Percentiles rank a stretch among this genome's conserved stretches.
Conservation (phyloP, 2,329 filamentous ascomycete species). For the Zelopaecilomyces penicillatus region DNA sequence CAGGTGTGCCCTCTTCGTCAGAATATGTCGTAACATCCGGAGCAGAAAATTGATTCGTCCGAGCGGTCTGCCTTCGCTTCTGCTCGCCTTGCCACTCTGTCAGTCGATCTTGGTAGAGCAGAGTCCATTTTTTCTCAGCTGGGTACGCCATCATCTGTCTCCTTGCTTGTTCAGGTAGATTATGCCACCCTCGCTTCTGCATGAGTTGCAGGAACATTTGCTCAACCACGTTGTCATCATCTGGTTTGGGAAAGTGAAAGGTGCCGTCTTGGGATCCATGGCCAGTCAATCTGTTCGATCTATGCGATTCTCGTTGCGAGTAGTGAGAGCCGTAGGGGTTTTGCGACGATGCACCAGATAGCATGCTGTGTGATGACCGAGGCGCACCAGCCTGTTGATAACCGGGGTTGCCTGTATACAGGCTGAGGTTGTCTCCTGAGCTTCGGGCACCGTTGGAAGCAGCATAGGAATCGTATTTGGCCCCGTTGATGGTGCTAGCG, state of each 20-base stretch:
- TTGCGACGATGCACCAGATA: slow-evolving; percentile 15
- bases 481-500: slow-evolving; percentile 41
- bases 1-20: slow-evolving; percentile 90
- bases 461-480: slow-evolving; percentile 57
- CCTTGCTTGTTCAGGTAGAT: slow-evolving; percentile 86
- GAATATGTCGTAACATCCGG: slow-evolving; percentile 66
- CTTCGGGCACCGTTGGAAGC: slow-evolving; percentile 45
- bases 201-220: slow-evolving; percentile 88
- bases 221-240: slow-evolving; percentile 77
- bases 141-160: slow-evolving; percentile 96
- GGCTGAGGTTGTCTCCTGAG: slow-evolving; percentile 45
- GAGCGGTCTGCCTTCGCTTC: slow-evolving; percentile 70
- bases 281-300: slow-evolving; percentile 44
- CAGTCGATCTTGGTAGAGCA: slow-evolving; percentile 90
- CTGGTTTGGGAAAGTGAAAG: slow-evolving; percentile 61
- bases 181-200: slow-evolving; percentile 97
- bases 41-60: slow-evolving; percentile 61
- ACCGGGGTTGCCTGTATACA: slow-evolving; percentile 48
- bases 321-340: slow-evolving; percentile 37
- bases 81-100: slow-evolving; percentile 93
- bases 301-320: slow-evolving; percentile 47
- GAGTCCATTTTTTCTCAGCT: slow-evolving; percentile 91
- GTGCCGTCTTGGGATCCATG: slow-evolving; percentile 34
- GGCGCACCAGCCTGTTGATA: slow-evolving; percentile 28
- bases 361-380: slow-evolving; percentile 33